Evolutionary conservation across 192 early-diverging fungal genomes (phyloP), one percentile per base, ranked within the genome.

Genomic region (Spizellomyces sp.): DNA sequence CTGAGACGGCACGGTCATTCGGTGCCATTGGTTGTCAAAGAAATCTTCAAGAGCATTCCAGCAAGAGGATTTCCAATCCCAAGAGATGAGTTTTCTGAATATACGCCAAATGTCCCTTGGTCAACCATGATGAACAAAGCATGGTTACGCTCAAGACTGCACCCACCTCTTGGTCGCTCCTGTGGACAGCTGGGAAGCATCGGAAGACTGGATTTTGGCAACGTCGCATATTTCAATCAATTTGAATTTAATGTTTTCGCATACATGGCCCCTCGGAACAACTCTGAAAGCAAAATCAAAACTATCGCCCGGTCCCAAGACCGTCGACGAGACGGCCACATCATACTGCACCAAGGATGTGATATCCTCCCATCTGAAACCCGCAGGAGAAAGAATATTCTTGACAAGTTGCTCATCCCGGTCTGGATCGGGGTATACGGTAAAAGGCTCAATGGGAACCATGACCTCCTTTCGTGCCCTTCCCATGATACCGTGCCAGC

Each of bases 311-410:
- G 59, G 58, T 60, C 69, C 69, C 22, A 70, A 15, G 50, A 70
- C 48, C 9, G 69, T 70, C 27, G 15, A 46, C n/a, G 57, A 42
- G 2, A 70, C 58, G 9, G 58, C 14, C 7, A 70, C n/a, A 36
- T 70, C 69, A 52, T 70, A 70, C 45, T 70, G 69, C 22, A 70
- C 69, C 15, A 50, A 14, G 6, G 57, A 19, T 2, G 69, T 70
- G 2, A 70, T 22, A 4, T 43, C 45, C 6, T 62, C 69, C 69
- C 69, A 70, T 15, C 59, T 15, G 14, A 15, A 41, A 0, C 15
- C 15, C 5, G 17, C 14, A 19, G 59, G 59, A 15, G 14, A 14
- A 17, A 27, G 14, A 41, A 61, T 61, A 14, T 6, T 14, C 17
- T 61, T 41, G 21, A 61, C 17, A 4, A 61, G 36, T 14, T 15